Conservation (phyloP, 2,329 filamentous ascomycete genomes). For the Verticillium isaacii region DNA sequence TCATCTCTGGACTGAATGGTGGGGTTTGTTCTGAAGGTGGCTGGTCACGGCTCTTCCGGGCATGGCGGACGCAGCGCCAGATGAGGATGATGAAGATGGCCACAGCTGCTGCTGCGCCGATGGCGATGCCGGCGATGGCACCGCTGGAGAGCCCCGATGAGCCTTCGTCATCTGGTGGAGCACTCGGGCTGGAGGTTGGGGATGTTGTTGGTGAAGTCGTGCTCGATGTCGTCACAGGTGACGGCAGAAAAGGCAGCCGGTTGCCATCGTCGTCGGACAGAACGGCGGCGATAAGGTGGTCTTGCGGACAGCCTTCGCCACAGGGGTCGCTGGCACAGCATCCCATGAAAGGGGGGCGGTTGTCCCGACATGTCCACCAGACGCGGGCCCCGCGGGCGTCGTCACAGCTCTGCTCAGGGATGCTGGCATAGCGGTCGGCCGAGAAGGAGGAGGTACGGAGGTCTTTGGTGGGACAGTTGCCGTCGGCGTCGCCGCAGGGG, state of each 20-base stretch:
- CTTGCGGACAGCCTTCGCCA: constrained; percentile 16
- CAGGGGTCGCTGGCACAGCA: constrained; percentile 32
- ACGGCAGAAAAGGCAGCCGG: constrained; percentile 10
- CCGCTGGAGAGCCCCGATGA: constrained; percentile 7
- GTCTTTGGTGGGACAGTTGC: constrained; percentile 24
- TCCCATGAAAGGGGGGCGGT: constrained; percentile 28
- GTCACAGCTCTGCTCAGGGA: constrained; percentile 26
- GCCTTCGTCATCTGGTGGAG: neutral
- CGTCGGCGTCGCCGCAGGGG: constrained; percentile 24
- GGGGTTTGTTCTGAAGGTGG: neutral
- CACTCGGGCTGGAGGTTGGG: neutral
- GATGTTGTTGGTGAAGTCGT: neutral
- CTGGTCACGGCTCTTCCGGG: constrained; percentile 10
- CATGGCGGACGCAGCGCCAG: constrained; percentile 10
- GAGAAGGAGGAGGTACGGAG: constrained; percentile 23
- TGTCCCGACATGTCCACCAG: constrained; percentile 29
- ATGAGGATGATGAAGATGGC: constrained; percentile 5
- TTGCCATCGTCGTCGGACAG: constrained; percentile 16
- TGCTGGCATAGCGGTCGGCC: constrained; percentile 14
- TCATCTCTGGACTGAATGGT: constrained; percentile 6
- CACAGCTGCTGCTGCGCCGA: constrained; percentile 11
- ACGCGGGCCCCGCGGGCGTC: constrained; percentile 10
- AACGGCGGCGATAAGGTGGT: constrained; percentile 17
- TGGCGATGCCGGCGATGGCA: constrained; percentile 14
- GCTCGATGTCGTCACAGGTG: constrained; percentile 1